phyloP scores from a whole-genome alignment of 805 yeast genomes.

The Lipomyces orientalis region DNA sequence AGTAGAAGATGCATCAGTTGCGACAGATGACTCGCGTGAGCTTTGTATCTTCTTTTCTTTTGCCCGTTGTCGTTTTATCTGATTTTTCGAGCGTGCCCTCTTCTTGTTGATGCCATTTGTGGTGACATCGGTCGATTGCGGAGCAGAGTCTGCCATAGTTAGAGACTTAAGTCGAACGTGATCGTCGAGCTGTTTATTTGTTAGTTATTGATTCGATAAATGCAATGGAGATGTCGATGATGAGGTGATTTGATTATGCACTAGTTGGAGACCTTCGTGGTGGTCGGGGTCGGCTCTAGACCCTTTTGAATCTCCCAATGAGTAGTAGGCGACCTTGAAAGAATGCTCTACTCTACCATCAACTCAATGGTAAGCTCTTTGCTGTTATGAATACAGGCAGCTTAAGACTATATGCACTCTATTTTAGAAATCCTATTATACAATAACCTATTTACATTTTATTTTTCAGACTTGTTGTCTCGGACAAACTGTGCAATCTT shows the following conservation, averaged over 20 bases:
- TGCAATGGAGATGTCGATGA: not conserved
- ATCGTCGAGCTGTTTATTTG: not conserved
- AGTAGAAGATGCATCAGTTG: slow-evolving; percentile 8
- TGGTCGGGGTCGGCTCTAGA: no score
- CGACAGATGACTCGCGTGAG: slow-evolving; percentile 24
- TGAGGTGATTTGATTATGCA: not conserved
- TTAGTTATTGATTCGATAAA: not conserved
- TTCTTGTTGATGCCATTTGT: slow-evolving; percentile 11
- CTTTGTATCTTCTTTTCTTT: slow-evolving; percentile 24
- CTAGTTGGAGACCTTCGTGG: no score
- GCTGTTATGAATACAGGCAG: not conserved
- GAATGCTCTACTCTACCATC: no score
- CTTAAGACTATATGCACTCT: not conserved
- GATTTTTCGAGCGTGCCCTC: slow-evolving; percentile 30
- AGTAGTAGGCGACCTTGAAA: no score
- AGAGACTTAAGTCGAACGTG: not conserved
- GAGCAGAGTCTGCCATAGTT: not conserved
- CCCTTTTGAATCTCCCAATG: no score
- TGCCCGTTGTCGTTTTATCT: slow-evolving; percentile 28
- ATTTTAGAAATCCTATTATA: not conserved
- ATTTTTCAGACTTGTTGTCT: not conserved
- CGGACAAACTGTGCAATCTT: slow-evolving; percentile 14
- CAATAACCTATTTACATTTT: not conserved
- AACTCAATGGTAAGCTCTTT: no score
- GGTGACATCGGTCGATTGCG: not conserved